Percentiles rank a stretch among this genome's conserved stretches.
Evolutionary conservation across 345 rosid species (phyloP).

Genomic region (Pistacia vera): DNA sequence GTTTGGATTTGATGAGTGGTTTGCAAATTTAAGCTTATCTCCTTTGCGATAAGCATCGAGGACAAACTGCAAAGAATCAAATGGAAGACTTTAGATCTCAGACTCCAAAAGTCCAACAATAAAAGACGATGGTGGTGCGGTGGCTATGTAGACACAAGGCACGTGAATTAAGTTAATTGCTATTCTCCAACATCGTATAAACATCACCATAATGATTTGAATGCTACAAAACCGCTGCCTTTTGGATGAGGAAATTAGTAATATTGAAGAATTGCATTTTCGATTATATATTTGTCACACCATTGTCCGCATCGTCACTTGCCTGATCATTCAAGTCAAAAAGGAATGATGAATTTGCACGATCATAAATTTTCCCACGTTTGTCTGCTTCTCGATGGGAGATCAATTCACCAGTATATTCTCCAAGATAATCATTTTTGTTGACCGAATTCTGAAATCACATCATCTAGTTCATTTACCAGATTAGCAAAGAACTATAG

Average conservation of each 20-base stretch:
- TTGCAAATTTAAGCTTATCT: constrained; percentile 97
- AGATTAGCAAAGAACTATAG: constrained; percentile 4
- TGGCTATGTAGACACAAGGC: background rate
- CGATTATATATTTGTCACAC: background rate
- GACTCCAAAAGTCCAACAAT: background rate
- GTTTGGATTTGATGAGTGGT: constrained; percentile 93
- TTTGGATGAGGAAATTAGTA: background rate
- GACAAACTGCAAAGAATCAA: constrained; percentile 60
- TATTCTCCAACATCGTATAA: background rate
- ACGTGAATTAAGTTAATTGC: background rate
- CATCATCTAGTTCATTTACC: constrained; percentile 18
- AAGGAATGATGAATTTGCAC: constrained; percentile 95
- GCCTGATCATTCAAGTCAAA: constrained; percentile 99
- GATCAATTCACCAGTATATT: constrained; percentile 95
- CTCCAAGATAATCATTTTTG: constrained; percentile 97
- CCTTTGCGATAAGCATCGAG: constrained; percentile 98
- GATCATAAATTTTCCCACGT: constrained; percentile 97
- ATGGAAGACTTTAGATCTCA: constrained; percentile 15
- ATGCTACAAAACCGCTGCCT: background rate
- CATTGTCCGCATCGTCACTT: constrained; percentile 25
- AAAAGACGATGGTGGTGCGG: background rate
- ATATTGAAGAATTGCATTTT: background rate
- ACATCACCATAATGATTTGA: background rate
- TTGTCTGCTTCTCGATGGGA: constrained; percentile 97
- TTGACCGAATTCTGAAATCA: constrained; percentile 82